Conservation (phyloP, 441 rosid species). For the Biscutella laevigata region DNA sequence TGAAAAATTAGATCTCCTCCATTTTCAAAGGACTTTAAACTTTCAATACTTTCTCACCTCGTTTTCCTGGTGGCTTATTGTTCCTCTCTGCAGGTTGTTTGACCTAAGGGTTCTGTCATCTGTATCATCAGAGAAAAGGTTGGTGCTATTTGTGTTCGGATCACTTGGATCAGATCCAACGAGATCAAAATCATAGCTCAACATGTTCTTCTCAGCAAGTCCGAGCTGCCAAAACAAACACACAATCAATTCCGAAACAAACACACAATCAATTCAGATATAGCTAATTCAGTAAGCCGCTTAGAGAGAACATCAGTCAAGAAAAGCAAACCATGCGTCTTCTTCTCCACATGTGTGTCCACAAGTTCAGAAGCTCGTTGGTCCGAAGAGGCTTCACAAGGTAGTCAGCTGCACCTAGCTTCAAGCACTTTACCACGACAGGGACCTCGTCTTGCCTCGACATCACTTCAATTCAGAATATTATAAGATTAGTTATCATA, state of each 20-base stretch:
- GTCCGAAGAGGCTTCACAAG: constrained; percentile 49
- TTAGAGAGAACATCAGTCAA: not conserved
- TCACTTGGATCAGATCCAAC: constrained; percentile 88
- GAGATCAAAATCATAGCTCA: constrained; percentile 74
- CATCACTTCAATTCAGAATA: constrained; percentile 61
- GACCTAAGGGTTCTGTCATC: constrained; percentile 72
- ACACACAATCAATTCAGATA: too few relatives aligned
- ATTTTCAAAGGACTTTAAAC: not conserved
- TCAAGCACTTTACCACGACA: constrained; percentile 87
- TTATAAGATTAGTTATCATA: constrained; percentile 4
- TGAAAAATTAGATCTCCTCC: constrained; percentile 13
- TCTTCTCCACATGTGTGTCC: constrained; percentile 99
- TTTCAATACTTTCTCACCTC: constrained; percentile 50
- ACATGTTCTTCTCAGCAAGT: constrained; percentile 73
- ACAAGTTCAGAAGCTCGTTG: constrained; percentile 83
- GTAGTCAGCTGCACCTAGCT: constrained; percentile 40
- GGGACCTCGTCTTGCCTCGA: constrained; percentile 94
- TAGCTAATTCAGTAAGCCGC: not conserved
- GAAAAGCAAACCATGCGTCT: constrained; percentile 72
- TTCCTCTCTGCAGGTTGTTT: constrained; percentile 43
- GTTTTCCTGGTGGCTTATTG: constrained; percentile 50
- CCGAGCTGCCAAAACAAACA: constrained; percentile 67
- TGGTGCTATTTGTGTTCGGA: constrained; percentile 90
- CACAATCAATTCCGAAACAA: too few relatives aligned
- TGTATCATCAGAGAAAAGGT: constrained; percentile 80